Conservation (phyloP, 176 grass and related monocot genomes). For the Chloris gayana region DNA sequence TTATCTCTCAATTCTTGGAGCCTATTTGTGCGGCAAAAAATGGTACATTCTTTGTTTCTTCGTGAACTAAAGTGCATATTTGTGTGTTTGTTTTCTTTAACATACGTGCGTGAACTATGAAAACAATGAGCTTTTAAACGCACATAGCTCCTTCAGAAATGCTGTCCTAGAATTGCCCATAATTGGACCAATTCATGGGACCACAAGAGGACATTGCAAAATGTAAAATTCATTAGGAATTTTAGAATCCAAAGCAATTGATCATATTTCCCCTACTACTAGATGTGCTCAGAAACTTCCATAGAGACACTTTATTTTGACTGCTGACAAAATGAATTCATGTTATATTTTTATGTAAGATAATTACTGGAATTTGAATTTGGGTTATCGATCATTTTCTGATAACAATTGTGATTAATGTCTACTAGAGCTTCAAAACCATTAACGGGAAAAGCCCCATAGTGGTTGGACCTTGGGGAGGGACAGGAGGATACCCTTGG, state of each 20-base stretch:
- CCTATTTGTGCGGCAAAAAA: not conserved
- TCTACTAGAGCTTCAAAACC: constrained; percentile 48
- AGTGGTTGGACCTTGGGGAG: constrained; percentile 79
- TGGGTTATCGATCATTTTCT: not conserved
- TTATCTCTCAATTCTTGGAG: not conserved
- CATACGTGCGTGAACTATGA: not conserved
- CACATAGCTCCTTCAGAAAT: constrained; percentile 3
- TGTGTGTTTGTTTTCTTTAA: not conserved
- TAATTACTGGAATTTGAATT: not conserved
- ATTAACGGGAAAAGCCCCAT: constrained; percentile 58
- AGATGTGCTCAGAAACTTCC: not conserved
- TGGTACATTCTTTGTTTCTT: constrained; percentile 36
- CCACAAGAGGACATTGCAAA: not conserved
- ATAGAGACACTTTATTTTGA: not conserved
- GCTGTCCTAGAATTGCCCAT: not conserved
- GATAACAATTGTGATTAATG: not conserved
- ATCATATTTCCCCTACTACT: not conserved
- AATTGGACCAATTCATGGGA: not conserved
- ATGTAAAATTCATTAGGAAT: not conserved
- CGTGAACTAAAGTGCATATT: not conserved
- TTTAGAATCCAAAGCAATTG: not conserved
- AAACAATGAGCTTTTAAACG: not conserved
- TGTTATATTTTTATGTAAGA: not conserved
- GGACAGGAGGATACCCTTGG: constrained; percentile 64
- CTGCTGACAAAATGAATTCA: not conserved